phyloP scores from a whole-genome alignment of 768 basidiomycete species.

The Mycena olivaceomarginata region DNA sequence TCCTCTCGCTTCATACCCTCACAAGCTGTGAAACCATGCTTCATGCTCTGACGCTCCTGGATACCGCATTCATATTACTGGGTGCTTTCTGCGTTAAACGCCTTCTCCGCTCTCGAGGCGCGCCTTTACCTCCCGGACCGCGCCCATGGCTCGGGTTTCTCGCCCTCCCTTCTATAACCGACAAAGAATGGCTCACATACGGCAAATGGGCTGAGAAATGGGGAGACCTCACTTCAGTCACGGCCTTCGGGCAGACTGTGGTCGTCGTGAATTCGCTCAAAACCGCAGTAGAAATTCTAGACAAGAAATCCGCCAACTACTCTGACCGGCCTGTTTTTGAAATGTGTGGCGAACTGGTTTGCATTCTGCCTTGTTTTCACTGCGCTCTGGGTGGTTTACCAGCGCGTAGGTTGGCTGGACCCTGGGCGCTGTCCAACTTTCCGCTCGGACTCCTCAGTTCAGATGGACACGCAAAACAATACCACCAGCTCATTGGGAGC shows the following conservation, averaged over 20 bases:
- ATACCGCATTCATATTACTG: neutral
- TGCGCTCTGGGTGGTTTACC: neutral
- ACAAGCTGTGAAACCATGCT: conserved; percentile 6
- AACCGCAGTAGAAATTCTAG: conserved; percentile 59
- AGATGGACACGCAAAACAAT: conserved; percentile 30
- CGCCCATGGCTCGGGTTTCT: conserved; percentile 25
- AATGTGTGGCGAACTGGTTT: conserved; percentile 46
- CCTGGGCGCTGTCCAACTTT: conserved; percentile 4
- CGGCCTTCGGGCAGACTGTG: conserved; percentile 58
- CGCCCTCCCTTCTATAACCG: conserved; percentile 20
- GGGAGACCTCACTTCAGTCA: conserved; percentile 47
- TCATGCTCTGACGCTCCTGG: conserved; percentile 11
- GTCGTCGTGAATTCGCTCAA: conserved; percentile 56
- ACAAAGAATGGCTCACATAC: conserved; percentile 33
- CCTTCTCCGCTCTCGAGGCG: neutral
- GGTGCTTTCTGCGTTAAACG: conserved; percentile 10
- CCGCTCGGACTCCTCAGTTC: conserved; percentile 20
- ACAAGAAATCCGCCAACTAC: conserved; percentile 63
- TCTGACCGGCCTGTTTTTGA: conserved; percentile 60
- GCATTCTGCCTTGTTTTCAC: conserved; percentile 24
- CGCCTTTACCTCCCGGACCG: conserved; percentile 28
- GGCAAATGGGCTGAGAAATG: conserved; percentile 21
- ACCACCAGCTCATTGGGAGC: conserved; percentile 30
- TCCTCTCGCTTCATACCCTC: neutral
- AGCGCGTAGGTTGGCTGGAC: conserved; percentile 30